Evolutionary conservation across 2,329 filamentous ascomycete species (phyloP), one percentile per base, ranked within the genome.

Genomic region (Apiospora sp.): DNA sequence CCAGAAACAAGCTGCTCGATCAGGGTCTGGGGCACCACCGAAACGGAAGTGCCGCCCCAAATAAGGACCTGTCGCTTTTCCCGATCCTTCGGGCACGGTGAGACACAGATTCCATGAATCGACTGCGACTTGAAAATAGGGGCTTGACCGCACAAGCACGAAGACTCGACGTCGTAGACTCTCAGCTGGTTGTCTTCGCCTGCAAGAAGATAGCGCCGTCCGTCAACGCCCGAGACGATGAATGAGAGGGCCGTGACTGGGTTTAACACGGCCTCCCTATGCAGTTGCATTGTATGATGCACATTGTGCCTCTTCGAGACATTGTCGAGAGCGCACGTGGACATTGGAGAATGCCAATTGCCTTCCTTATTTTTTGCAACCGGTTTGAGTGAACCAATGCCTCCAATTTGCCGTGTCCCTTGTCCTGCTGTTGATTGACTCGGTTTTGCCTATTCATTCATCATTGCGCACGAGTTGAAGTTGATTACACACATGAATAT

Each of bases 11-110:
- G 71, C 49, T 75, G 70, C 30, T 81, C 81, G 75, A 87, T 51
- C 12, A 73, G 70, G n/a, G 74, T 83, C 48, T 74, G 48, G 64
- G 78, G 73, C 14, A 87, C 81, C 51, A 82, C 81, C 14, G 84
- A 88, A n/a, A 93, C 82, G 1, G 85, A 88, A 22, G 86, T 85
- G 1, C 91, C 92, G 51, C 94, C 94, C 93, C 94, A 97, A 22
- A 92, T 82, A 7, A 96, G 84, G 13, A 91, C 75, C 58, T 82
- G 76, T 10, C 77, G 77, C 1, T 71, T 67, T 2, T 64, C 72
- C 30, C 34, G 30, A 37, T 74, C 73, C 1, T 68, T 37, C 41
- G 71, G 72, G 12, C 73, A 72, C 70, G 78, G 70, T 8, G 76
- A 75, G 37, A 90, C 82, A n/a, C 85, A 82, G 71, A 96, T 90